Conservation (phyloP, 2,329 filamentous ascomycete genomes). For the Sordariomycetes sp. region DNA sequence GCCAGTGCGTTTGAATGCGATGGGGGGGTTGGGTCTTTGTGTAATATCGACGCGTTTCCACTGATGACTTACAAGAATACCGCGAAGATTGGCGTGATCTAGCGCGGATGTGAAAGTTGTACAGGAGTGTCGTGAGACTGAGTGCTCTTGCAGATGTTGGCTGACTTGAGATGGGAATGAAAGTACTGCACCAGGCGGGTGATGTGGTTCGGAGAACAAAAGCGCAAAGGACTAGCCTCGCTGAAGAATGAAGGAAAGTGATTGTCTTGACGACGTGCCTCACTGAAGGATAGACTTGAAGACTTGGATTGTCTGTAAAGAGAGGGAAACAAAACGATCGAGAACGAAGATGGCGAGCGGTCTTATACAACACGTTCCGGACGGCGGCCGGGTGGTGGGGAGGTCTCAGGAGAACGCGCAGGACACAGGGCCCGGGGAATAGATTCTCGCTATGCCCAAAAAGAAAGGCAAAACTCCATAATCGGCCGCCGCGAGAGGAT, state of each 20-base stretch:
- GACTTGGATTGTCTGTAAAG: slow-evolving; percentile 5
- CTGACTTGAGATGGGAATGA: slow-evolving; percentile 4
- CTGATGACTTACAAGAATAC: slow-evolving; percentile 1
- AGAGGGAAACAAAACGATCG: slow-evolving; percentile 6
- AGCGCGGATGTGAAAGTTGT: slow-evolving; percentile 1
- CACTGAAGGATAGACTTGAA: slow-evolving; percentile 11
- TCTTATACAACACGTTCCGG: slow-evolving; percentile 8
- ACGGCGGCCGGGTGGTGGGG: slow-evolving; percentile 1
- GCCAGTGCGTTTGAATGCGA: no score
- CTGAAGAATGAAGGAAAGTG: slow-evolving; percentile 15
- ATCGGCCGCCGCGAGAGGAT: not conserved
- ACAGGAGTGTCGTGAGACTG: not conserved
- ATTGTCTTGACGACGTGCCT: slow-evolving; percentile 19
- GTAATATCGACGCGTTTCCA: not conserved
- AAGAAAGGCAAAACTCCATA: not conserved
- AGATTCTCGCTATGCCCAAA: not conserved
- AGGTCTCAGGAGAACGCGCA: slow-evolving; percentile 2
- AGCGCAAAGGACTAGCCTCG: slow-evolving; percentile 26
- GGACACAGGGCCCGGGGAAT: not conserved
- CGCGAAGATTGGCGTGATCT: slow-evolving; percentile 2
- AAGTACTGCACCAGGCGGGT: slow-evolving; percentile 11
- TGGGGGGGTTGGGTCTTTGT: slow-evolving; percentile 1
- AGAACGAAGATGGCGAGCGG: slow-evolving; percentile 3
- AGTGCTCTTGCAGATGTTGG: slow-evolving; percentile 1
- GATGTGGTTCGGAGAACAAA: slow-evolving; percentile 13